Evolutionary conservation across 2,329 filamentous ascomycete species (phyloP).

Genomic region (Penicillium crustosum): DNA sequence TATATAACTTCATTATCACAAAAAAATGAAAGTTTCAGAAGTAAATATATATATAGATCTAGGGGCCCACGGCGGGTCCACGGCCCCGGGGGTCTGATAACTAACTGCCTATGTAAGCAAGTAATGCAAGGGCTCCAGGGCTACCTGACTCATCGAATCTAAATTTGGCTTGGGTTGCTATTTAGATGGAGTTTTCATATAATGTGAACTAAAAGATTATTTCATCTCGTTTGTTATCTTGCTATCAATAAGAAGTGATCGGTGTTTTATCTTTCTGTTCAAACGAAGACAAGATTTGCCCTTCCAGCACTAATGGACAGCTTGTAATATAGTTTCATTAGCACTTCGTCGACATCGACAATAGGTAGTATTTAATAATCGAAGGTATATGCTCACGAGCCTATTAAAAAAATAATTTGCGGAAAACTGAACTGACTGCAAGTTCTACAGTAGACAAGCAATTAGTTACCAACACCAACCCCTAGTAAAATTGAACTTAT

Average conservation of each 20-base stretch:
- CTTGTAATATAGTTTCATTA: neutral
- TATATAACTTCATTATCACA: neutral
- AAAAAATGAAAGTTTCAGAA: neutral
- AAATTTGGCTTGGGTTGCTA: neutral
- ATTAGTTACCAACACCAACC: neutral
- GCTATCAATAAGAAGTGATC: neutral
- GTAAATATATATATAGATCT: neutral
- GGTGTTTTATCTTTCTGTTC: neutral
- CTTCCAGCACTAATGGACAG: neutral
- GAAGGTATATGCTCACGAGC: too few relatives aligned
- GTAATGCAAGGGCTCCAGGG: too few relatives aligned
- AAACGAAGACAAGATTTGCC: neutral
- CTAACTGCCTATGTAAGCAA: neutral
- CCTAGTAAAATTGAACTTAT: neutral
- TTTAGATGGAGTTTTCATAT: neutral
- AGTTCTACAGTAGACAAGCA: neutral
- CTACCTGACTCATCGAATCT: neutral
- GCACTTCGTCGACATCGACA: neutral
- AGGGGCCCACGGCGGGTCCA: neutral
- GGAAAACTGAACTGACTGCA: too few relatives aligned
- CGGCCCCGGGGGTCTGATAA: neutral
- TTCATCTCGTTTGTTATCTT: neutral
- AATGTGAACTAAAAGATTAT: neutral
- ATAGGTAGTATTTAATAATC: neutral
- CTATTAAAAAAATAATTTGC: too few relatives aligned